Base-by-base conservation (phyloP, 2,329 filamentous ascomycete genomes). In the Fusarium penzigii region DNA sequence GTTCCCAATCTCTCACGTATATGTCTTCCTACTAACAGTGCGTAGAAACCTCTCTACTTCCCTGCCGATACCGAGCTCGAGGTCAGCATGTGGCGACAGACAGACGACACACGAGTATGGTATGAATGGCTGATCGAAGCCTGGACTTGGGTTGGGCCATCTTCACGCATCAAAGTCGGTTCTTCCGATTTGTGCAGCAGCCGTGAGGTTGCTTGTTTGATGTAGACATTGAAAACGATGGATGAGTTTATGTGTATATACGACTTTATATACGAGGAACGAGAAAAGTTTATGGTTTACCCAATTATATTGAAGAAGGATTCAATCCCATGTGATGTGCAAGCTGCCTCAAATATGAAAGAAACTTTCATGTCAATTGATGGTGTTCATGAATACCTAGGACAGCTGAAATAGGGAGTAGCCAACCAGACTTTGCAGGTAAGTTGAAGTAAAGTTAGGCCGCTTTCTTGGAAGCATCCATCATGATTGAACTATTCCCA, bases 61-160 rank as follows among this genome's bases (percentile, higher is more conserved):
- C 93, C 94, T 0, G 88, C 90, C 51, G 85, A 90, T 59, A 86
- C 88, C 0, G 90, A 96, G 70, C 78, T 97, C 5, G 89, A 95
- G 61, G 85, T 97, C 38, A 94, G 86, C 68, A 97, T 99, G 86
- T 97, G 92, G 89, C 84, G 94, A 46, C 90, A 95, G 73, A 97
- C 94, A 1, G 93, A 99, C 67, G 91, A 97, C 68, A 85, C 88
- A 38, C 95, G 90, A 70, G 94, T 99, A 8, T 99, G 94, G 95
- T 99, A 99, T 70, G 94, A 99, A 71, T 99, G 94, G 94, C 79
- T 94, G 55, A 87, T 97, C 2, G 94, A 97, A 71, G 90, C 89
- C 11, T 97, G 87, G 70, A 81, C 79, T 17, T 86, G 82, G 76
- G 72, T 83, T 45, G 81, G 81, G 1, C 79, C 79, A n/a, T 77